Evolutionary conservation across 1,284 basidiomycete species (phyloP).

Genomic region (Sphagnurus paluster): DNA sequence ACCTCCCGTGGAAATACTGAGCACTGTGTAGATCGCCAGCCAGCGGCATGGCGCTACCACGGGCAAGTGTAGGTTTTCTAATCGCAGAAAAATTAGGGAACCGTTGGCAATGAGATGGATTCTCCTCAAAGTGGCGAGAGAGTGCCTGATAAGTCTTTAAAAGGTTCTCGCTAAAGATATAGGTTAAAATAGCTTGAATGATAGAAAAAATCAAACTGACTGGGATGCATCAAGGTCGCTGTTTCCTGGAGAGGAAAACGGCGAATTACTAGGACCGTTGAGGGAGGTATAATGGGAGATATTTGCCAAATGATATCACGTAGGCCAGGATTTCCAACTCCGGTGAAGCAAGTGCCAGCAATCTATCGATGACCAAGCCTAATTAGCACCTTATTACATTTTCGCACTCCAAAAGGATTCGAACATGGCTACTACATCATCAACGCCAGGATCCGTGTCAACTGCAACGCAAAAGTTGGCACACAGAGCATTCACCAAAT

Average conservation of each 20-base stretch:
- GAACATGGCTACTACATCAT: constrained; percentile 81
- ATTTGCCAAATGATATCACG: constrained; percentile 75
- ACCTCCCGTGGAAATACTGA: constrained; percentile 85
- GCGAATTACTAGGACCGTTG: background rate
- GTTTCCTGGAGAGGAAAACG: constrained; percentile 50
- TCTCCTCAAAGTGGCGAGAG: constrained; percentile 57
- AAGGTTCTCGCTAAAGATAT: constrained; percentile 62
- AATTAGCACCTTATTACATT: background rate
- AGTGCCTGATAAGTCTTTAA: constrained; percentile 79
- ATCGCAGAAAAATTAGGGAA: constrained; percentile 60
- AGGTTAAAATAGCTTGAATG: background rate
- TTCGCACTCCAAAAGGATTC: constrained; percentile 26
- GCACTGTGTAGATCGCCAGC: constrained; percentile 79
- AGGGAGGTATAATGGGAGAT: background rate
- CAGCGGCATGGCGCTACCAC: constrained; percentile 74
- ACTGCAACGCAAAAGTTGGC: constrained; percentile 39
- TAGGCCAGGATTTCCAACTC: constrained; percentile 80
- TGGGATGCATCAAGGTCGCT: constrained; percentile 63
- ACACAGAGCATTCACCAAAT: background rate
- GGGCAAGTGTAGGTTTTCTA: constrained; percentile 61
- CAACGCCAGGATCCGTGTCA: constrained; percentile 88
- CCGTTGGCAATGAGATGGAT: constrained; percentile 54
- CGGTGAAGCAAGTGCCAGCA: constrained; percentile 73
- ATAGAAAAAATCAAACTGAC: constrained; percentile 36
- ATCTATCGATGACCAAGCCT: constrained; percentile 35